Evolutionary conservation across 2,329 filamentous ascomycete species (phyloP).

Genomic region (Beauveria medogensis): DNA sequence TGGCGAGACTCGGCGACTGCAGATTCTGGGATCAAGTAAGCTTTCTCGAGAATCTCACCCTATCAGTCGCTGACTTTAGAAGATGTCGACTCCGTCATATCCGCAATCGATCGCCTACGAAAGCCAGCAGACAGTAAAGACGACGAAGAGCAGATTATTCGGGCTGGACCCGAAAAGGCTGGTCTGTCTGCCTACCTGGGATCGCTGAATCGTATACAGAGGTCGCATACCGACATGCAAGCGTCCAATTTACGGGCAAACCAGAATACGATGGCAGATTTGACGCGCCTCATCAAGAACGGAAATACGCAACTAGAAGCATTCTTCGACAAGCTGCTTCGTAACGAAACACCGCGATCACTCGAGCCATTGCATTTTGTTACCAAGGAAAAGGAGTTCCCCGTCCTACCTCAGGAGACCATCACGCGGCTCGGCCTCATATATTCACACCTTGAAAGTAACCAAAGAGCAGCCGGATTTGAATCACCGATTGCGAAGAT

Average conservation of each 20-base stretch:
- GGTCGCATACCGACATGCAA: conserved; percentile 76
- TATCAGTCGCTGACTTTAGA: conserved; percentile 13
- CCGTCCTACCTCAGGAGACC: conserved; percentile 67
- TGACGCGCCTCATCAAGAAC: conserved; percentile 66
- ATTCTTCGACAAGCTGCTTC: conserved; percentile 70
- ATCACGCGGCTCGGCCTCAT: conserved; percentile 71
- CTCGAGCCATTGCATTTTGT: conserved; percentile 89
- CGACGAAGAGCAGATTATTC: conserved; percentile 85
- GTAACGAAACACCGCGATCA: conserved; percentile 65
- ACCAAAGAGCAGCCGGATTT: conserved; percentile 41
- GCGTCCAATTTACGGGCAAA: conserved; percentile 88
- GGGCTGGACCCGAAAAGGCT: conserved; percentile 73
- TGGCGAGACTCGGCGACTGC: conserved; percentile 81
- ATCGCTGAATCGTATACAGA: conserved; percentile 81
- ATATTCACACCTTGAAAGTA: conserved; percentile 64
- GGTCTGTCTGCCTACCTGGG: conserved; percentile 79
- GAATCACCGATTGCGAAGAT: conserved; percentile 70
- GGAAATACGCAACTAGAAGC: conserved; percentile 79
- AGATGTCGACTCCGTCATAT: conserved; percentile 81
- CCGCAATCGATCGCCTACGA: conserved; percentile 79
- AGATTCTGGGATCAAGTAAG: conserved; percentile 74
- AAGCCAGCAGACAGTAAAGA: conserved; percentile 90
- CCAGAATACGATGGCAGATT: conserved; percentile 76
- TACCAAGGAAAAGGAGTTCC: conserved; percentile 82
- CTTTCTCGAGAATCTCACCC: conserved; percentile 9